Percentiles rank a stretch among this genome's conserved stretches.
Evolutionary conservation across 1,284 basidiomycete genomes (phyloP).

Genomic region (Marasmius sp.): DNA sequence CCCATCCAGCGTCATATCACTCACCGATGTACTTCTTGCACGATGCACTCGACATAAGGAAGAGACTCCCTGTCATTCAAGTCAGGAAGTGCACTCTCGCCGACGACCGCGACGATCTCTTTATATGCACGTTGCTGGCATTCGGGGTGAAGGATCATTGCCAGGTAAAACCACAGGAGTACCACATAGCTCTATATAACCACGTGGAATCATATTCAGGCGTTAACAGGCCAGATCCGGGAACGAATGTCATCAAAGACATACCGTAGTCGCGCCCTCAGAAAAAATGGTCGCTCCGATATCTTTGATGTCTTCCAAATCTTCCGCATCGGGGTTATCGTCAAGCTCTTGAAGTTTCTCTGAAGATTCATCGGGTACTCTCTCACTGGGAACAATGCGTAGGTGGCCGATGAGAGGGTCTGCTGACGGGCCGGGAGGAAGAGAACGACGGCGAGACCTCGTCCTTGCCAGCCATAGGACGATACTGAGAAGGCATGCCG

Average conservation of each 20-base stretch:
- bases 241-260: not conserved
- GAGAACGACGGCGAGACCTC: too few relatives aligned
- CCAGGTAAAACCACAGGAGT: not conserved
- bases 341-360: not conserved
- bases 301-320: not conserved
- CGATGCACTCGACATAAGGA: not conserved
- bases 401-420: too few relatives aligned
- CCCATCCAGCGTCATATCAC: not conserved
- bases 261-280: not conserved
- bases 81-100: not conserved
- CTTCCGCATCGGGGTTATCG: not conserved
- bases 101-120: not conserved
- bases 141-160: not conserved
- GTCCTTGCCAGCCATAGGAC: too few relatives aligned
- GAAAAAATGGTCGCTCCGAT: not conserved
- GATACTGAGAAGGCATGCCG: too few relatives aligned
- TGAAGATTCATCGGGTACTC: not conserved
- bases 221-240: not conserved
- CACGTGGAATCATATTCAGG: not conserved
- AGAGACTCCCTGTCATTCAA: conserved; percentile 4
- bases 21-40: not conserved
- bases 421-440: too few relatives aligned
- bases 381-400: too few relatives aligned
- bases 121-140: not conserved
- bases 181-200: not conserved